phyloP scores from a whole-genome alignment of 441 rosid species.

The Bruguiera hainesii region DNA sequence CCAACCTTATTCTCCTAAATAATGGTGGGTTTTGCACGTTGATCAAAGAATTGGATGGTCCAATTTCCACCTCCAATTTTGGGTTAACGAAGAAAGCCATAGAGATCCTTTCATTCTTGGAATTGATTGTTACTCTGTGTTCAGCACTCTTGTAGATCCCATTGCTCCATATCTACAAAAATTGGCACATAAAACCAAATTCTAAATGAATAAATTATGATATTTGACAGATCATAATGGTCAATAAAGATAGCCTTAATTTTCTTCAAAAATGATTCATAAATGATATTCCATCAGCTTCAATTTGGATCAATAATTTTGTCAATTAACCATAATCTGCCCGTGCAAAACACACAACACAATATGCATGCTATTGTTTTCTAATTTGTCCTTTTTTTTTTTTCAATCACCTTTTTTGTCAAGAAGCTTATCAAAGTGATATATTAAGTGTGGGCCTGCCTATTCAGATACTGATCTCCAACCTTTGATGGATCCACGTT shows the following conservation, averaged over 20 bases:
- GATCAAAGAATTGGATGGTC: constrained; percentile 30
- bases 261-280: too few relatives aligned
- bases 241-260: not conserved
- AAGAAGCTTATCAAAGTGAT: too few relatives aligned
- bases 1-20: constrained; percentile 24
- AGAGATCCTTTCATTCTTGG: constrained; percentile 54
- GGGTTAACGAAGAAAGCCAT: constrained; percentile 76
- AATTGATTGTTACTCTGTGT: constrained; percentile 69
- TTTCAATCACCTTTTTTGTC: too few relatives aligned
- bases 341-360: too few relatives aligned
- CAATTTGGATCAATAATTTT: too few relatives aligned
- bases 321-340: too few relatives aligned
- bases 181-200: not conserved
- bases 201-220: not conserved
- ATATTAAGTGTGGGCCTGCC: too few relatives aligned
- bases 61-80: constrained; percentile 40
- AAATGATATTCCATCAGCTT: too few relatives aligned
- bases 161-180: constrained; percentile 62
- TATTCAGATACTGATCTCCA: too few relatives aligned
- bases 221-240: not conserved
- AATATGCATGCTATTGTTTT: too few relatives aligned
- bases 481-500: too few relatives aligned
- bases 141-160: constrained; percentile 71
- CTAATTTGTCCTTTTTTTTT: too few relatives aligned
- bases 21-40: constrained; percentile 30